Conservation (phyloP, 2,329 filamentous ascomycete species). For the Ascochyta koolunga region DNA sequence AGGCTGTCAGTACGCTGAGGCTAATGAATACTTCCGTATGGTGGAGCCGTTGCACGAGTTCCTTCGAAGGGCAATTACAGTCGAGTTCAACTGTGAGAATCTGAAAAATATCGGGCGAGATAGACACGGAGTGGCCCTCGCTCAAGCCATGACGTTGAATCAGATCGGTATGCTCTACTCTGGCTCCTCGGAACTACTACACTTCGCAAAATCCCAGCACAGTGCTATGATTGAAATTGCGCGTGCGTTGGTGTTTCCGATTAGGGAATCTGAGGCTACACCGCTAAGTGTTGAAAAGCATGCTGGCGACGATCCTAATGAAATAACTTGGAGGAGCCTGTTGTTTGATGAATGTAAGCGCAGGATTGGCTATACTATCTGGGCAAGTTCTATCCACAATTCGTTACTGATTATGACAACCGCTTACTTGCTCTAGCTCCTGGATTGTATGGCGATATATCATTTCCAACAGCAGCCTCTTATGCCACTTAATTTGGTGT, state of each 20-base stretch:
- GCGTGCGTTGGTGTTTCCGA: neutral
- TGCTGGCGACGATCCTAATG: neutral
- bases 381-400: constrained; percentile 51
- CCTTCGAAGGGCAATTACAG: constrained; percentile 6
- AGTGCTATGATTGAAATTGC: constrained; percentile 8
- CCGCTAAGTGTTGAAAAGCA: neutral
- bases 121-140: neutral
- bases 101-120: neutral
- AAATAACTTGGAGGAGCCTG: neutral
- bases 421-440: neutral
- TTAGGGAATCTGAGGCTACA: neutral
- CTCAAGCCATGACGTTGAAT: constrained; percentile 11
- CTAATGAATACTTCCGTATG: constrained; percentile 5
- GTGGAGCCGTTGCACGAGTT: constrained; percentile 15
- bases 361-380: constrained; percentile 26
- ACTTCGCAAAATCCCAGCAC: constrained; percentile 4
- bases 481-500: constrained; percentile 1
- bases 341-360: constrained; percentile 6
- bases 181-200: constrained; percentile 1
- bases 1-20: constrained; percentile 30
- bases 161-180: constrained; percentile 17
- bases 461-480: constrained; percentile 8
- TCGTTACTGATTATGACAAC: constrained; percentile 2
- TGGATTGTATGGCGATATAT: constrained; percentile 16
- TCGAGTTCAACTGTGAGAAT: neutral